A percentile compares a stretch with the other conserved stretches of the same genome.
These are phyloP conservation scores for Talaromyces sp. DNA, from an alignment of 2,329 filamentous ascomycete species.

Conservation along the genomic window DNA sequence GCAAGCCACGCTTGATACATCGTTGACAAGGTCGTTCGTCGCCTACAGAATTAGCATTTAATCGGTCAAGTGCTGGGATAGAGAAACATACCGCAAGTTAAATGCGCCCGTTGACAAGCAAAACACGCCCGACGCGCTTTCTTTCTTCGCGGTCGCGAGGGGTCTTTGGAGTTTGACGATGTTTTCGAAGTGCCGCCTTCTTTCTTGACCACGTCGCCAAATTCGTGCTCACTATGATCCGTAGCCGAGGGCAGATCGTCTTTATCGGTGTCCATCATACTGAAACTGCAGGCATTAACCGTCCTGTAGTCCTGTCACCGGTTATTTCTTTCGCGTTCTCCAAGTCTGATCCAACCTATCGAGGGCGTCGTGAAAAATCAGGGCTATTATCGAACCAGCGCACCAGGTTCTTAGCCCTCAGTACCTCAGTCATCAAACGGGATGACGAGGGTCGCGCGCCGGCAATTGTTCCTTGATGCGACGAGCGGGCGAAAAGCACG, in stretches of 20 bases:
- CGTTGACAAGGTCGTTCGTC: constrained; percentile 92
- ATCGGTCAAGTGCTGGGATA: constrained; percentile 7
- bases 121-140: constrained; percentile 94
- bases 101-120: constrained; percentile 93
- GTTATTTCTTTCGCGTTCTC: neutral
- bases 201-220: constrained; percentile 31
- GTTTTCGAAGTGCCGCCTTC: constrained; percentile 54
- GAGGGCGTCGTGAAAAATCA: constrained; percentile 4
- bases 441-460: neutral
- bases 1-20: constrained; percentile 89
- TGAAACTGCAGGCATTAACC: neutral
- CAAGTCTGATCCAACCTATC: neutral
- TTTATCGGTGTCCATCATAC: constrained; percentile 19
- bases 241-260: constrained; percentile 37
- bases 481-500: neutral
- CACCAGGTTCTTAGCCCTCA: constrained; percentile 17
- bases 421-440: constrained; percentile 17
- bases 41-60: constrained; percentile 52
- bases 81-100: constrained; percentile 77
- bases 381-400: constrained; percentile 18
- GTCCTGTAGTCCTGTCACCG: neutral
- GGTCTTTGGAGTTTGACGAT: constrained; percentile 70
- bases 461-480: neutral
- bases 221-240: constrained; percentile 39
- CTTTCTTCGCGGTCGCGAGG: constrained; percentile 82